Conservation (phyloP, 2,329 filamentous ascomycete genomes). For the Colletotrichum sojae region DNA sequence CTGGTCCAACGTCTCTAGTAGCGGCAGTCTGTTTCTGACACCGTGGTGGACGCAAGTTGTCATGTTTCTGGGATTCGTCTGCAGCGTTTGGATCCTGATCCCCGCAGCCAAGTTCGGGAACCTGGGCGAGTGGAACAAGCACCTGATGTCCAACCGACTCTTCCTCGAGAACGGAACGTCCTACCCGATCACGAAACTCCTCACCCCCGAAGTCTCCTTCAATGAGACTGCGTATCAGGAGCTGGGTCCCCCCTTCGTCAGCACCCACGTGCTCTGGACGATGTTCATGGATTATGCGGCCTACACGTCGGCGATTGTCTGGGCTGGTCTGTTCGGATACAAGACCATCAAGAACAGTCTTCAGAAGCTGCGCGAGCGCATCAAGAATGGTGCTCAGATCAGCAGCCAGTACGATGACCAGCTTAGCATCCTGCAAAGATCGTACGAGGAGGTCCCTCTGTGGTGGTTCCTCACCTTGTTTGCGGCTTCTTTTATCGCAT, state of each 20-base stretch:
- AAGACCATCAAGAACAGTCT: slow-evolving; percentile 56
- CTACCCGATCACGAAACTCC: slow-evolving; percentile 56
- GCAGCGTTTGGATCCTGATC: slow-evolving; percentile 71
- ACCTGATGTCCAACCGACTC: slow-evolving; percentile 71
- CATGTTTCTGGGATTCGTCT: slow-evolving; percentile 67
- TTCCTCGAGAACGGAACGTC: slow-evolving; percentile 62
- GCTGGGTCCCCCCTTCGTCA: slow-evolving; percentile 68
- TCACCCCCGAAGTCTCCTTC: slow-evolving; percentile 65
- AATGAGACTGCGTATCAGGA: slow-evolving; percentile 72
- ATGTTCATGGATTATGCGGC: slow-evolving; percentile 61
- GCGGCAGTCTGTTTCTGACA: slow-evolving; percentile 66
- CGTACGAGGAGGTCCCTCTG: slow-evolving; percentile 70
- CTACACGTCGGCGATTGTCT: slow-evolving; percentile 66
- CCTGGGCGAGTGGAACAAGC: slow-evolving; percentile 61
- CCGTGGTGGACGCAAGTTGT: slow-evolving; percentile 67
- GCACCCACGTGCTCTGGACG: slow-evolving; percentile 37
- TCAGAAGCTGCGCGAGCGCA: slow-evolving; percentile 24
- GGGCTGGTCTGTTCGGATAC: slow-evolving; percentile 62
- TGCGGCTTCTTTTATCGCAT: slow-evolving; percentile 54
- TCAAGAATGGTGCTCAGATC: slow-evolving; percentile 62
- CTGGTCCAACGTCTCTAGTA: slow-evolving; percentile 59
- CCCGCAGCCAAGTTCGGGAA: slow-evolving; percentile 72
- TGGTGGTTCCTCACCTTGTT: slow-evolving; percentile 72
- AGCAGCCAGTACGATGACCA: slow-evolving; percentile 66
- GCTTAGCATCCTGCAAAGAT: slow-evolving; percentile 70